These are phyloP conservation scores for Phycomyces blakesleeanus DNA, from an alignment of 192 early-diverging fungal genomes.

Conservation along the genomic window DNA sequence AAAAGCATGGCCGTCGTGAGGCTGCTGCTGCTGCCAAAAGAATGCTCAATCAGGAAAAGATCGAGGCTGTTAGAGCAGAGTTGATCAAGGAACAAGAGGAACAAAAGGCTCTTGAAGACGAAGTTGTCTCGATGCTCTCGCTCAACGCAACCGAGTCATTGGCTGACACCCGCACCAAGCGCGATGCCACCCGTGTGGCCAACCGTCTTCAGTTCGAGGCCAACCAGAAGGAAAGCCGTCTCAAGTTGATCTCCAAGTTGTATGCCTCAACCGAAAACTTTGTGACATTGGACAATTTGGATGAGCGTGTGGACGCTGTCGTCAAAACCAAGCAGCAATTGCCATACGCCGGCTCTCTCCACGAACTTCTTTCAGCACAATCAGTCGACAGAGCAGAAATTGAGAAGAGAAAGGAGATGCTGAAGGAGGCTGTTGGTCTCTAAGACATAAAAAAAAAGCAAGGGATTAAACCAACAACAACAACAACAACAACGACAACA, in stretches of 20 bases:
- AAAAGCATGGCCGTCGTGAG: slow-evolving; percentile 19
- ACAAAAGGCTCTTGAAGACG: slow-evolving; percentile 17
- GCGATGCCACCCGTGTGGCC: not conserved
- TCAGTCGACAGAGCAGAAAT: slow-evolving; percentile 13
- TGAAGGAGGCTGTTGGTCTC: slow-evolving; percentile 28
- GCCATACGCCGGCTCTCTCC: slow-evolving; percentile 14
- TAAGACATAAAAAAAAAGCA: slow-evolving; percentile 6
- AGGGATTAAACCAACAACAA: too few species aligned
- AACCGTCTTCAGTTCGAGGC: slow-evolving; percentile 14
- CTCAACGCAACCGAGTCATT: not conserved
- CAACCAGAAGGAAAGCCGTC: slow-evolving; percentile 1
- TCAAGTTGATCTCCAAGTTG: slow-evolving; percentile 16
- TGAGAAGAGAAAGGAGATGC: slow-evolving; percentile 14
- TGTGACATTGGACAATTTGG: slow-evolving; percentile 31
- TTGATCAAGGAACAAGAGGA: slow-evolving; percentile 8
- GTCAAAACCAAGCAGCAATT: slow-evolving; percentile 10
- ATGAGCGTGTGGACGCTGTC: slow-evolving; percentile 20
- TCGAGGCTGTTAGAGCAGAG: not conserved
- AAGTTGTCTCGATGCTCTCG: slow-evolving; percentile 16
- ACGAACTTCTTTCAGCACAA: slow-evolving; percentile 16
- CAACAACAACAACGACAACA: too few species aligned
- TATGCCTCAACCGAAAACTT: slow-evolving; percentile 25
- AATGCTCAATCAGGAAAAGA: not conserved
- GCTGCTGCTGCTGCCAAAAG: slow-evolving; percentile 7
- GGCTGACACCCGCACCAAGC: not conserved